Percentiles rank a stretch among this genome's conserved stretches.
These are phyloP conservation scores for Trypanosoma conorhini DNA, from an alignment of 208 protist genomes.

Conservation along the genomic window DNA sequence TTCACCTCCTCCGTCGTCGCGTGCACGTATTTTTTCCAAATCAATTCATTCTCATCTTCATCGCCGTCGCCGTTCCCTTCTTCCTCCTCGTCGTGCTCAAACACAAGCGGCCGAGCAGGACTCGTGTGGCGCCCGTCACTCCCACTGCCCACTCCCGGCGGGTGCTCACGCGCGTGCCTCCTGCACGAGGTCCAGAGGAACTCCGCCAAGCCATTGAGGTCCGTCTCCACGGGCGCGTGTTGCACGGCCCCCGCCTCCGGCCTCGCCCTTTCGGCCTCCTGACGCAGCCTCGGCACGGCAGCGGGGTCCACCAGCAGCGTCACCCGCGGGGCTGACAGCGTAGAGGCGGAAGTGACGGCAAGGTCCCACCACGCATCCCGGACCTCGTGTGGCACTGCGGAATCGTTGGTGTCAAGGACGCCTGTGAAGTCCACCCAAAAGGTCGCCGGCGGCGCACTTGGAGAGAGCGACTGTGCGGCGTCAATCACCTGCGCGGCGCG, in stretches of 20 bases:
- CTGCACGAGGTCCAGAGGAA: not conserved
- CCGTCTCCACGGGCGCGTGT: not conserved
- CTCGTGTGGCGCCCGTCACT: not conserved
- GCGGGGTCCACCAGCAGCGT: slow-evolving; percentile 13
- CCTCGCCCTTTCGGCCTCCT: not conserved
- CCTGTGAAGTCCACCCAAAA: slow-evolving; percentile 35
- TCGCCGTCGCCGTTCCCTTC: not conserved
- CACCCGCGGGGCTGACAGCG: not conserved
- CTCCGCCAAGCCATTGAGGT: not conserved
- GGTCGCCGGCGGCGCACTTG: not conserved
- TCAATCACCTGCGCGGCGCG: slow-evolving; percentile 17
- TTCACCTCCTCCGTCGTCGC: not conserved
- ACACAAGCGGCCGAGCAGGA: not conserved
- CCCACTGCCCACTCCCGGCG: not conserved
- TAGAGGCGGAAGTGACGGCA: slow-evolving; percentile 2
- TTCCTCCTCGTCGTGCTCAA: not conserved
- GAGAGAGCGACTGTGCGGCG: slow-evolving; percentile 8
- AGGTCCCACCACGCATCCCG: slow-evolving; percentile 23
- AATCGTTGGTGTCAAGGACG: not conserved
- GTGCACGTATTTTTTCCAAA: slow-evolving; percentile 7
- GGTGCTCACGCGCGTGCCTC: not conserved
- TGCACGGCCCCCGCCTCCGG: not conserved
- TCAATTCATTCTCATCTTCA: slow-evolving; percentile 10
- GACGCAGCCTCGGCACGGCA: not conserved
- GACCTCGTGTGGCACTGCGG: not conserved